Conservation (phyloP, 257 asterid genomes). For the Jasminum sambac region DNA sequence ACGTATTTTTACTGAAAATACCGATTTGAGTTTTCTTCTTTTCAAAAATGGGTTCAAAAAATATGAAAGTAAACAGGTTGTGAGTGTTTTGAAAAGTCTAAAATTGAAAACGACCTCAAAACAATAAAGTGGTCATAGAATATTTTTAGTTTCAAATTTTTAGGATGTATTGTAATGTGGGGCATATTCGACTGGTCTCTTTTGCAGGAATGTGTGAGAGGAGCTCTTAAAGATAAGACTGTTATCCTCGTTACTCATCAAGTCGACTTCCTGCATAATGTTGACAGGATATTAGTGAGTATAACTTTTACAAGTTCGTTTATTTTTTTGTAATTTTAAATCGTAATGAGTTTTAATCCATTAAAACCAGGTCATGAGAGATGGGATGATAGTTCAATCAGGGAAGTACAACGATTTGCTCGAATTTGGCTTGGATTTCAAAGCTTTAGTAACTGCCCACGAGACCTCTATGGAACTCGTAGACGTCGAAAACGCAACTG, state of each 20-base stretch:
- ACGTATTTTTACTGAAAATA: too few relatives aligned
- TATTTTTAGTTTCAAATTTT: too few relatives aligned
- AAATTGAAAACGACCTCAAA: too few relatives aligned
- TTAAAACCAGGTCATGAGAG: slow-evolving; percentile 82
- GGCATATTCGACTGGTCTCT: not conserved
- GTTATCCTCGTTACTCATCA: slow-evolving; percentile 89
- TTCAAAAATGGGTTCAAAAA: too few relatives aligned
- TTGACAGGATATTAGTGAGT: slow-evolving; percentile 82
- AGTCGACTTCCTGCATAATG: slow-evolving; percentile 97
- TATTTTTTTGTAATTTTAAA: not conserved
- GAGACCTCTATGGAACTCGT: slow-evolving; percentile 94
- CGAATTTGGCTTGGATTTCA: slow-evolving; percentile 66
- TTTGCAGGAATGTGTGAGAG: slow-evolving; percentile 85
- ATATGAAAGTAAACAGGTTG: too few relatives aligned
- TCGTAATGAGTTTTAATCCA: slow-evolving; percentile 1
- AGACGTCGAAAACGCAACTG: slow-evolving; percentile 60
- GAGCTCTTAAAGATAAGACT: slow-evolving; percentile 79
- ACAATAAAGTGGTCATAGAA: too few relatives aligned
- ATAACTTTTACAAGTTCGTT: not conserved
- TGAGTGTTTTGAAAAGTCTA: too few relatives aligned
- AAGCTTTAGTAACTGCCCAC: slow-evolving; percentile 79
- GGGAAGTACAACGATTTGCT: slow-evolving; percentile 73
- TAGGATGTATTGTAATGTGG: not conserved
- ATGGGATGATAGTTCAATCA: slow-evolving; percentile 77
- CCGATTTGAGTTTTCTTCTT: too few relatives aligned